Conservation (phyloP, 2,329 filamentous ascomycete species). For the Epichloe elymi region DNA sequence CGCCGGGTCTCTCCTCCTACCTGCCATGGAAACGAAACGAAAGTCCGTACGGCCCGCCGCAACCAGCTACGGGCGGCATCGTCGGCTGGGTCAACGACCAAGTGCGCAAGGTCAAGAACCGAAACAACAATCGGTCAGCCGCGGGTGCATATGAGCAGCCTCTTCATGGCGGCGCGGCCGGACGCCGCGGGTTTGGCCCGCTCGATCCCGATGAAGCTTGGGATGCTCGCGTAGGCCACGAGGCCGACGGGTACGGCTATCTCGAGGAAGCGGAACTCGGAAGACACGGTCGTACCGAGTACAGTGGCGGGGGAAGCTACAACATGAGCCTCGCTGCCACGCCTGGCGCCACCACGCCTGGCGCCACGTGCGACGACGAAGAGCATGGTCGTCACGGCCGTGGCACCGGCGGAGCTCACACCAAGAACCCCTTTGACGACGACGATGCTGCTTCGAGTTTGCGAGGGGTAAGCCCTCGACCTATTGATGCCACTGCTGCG, state of each 20-base stretch:
- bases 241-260: conserved; percentile 55
- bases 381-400: conserved; percentile 25
- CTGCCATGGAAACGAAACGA: conserved; percentile 53
- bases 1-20: conserved; percentile 53
- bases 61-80: conserved; percentile 48
- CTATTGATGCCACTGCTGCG: conserved; percentile 40
- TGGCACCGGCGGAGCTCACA: not conserved
- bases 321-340: conserved; percentile 34
- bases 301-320: conserved; percentile 29
- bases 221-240: conserved; percentile 66
- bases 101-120: conserved; percentile 48
- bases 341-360: conserved; percentile 20
- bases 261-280: conserved; percentile 69
- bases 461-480: conserved; percentile 59
- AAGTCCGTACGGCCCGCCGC: conserved; percentile 34
- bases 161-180: conserved; percentile 26
- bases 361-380: conserved; percentile 17
- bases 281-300: conserved; percentile 20
- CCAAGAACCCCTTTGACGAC: conserved; percentile 58
- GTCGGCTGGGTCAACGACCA: conserved; percentile 62
- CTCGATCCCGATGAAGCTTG: conserved; percentile 77
- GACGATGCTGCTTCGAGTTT: conserved; percentile 46
- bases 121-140: conserved; percentile 52
- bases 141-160: conserved; percentile 60
- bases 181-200: conserved; percentile 47